phyloP scores from a whole-genome alignment of 148 eudicot species.

The Rhododendron griersonianum region DNA sequence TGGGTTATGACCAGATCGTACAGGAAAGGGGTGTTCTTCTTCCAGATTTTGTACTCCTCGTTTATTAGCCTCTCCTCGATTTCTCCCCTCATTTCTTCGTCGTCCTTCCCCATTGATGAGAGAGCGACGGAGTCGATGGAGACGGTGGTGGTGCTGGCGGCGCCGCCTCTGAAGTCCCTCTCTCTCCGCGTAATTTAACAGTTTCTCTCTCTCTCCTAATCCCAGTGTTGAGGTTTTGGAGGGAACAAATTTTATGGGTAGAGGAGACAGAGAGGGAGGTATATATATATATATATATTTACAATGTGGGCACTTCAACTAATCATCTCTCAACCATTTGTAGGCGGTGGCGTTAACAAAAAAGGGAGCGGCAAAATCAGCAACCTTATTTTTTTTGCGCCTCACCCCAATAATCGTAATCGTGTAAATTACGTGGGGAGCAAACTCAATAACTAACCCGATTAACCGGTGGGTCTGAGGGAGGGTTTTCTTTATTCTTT shows the following conservation, averaged over 20 bases:
- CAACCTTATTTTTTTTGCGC: too few species aligned
- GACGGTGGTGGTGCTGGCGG: too few species aligned
- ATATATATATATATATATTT: too few species aligned
- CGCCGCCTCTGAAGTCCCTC: not conserved
- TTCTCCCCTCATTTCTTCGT: constrained; percentile 64
- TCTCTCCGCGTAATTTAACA: not conserved
- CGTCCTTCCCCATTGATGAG: constrained; percentile 61
- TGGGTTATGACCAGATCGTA: constrained; percentile 84
- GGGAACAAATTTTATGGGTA: not conserved
- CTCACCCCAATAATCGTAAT: too few species aligned
- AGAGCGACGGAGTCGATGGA: not conserved
- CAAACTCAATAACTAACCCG: too few species aligned
- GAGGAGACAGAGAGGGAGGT: not conserved
- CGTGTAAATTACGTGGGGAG: too few species aligned
- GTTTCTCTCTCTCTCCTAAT: not conserved
- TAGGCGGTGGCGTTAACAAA: too few species aligned
- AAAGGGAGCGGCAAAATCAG: too few species aligned
- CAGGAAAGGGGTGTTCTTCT: constrained; percentile 77
- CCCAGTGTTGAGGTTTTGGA: not conserved
- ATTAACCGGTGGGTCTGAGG: too few species aligned
- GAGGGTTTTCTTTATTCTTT: too few species aligned
- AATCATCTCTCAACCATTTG: too few species aligned
- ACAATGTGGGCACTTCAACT: too few species aligned
- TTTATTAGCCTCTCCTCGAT: constrained; percentile 70
- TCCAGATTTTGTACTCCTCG: constrained; percentile 93